Base-by-base conservation (phyloP, 2,329 filamentous ascomycete species). In the Emmonsiellopsis sp. region DNA sequence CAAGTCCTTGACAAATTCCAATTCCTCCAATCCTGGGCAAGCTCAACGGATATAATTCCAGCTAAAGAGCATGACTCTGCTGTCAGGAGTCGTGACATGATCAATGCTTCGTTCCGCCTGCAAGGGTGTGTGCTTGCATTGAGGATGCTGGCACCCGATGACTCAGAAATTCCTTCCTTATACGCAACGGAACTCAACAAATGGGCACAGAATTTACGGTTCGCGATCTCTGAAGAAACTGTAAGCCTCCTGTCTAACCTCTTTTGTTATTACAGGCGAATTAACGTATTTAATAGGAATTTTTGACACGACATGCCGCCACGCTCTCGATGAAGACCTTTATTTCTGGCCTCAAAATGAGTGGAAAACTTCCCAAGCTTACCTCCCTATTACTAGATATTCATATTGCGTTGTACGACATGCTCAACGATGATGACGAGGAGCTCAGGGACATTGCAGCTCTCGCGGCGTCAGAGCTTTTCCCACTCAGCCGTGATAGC, bases 361-460 rank as follows among this genome's bases (percentile, higher is more conserved):
- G 58, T 5, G 52, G 57, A 7, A 51, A 52, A 51, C 55, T 52
- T 40, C 62, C 63, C 47, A 46, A 60, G 40, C 59, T 56, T 56
- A 62, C 55, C 56, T 57, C 44, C 58, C 53, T 57, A 11, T 71
- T 81, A 36, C 67, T 88, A 1, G 72, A 80, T 1, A 72, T 81
- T 33, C 78, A 86, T 50, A 66, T 89, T 5, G 75, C 84, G 3
- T 72, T 92, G 1, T 91, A 93, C 68, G 84, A 89, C 64, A 76
- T 83, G 45, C 77, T 95, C 4, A 87, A 88, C 63, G 93, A 97
- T 64, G 92, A 97, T 64, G 92, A 97, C 64, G 88, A 95, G 57
- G 90, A 96, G 54, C 80, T 96, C 57, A 82, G 92, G 44, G 79
- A 85, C 36, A 67, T 80, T 1, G 85, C 84, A 6, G 80, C 72